These are phyloP conservation scores for Rhipidocladum racemiflorum DNA, from an alignment of 176 grass and related monocot species.

Conservation along the genomic window DNA sequence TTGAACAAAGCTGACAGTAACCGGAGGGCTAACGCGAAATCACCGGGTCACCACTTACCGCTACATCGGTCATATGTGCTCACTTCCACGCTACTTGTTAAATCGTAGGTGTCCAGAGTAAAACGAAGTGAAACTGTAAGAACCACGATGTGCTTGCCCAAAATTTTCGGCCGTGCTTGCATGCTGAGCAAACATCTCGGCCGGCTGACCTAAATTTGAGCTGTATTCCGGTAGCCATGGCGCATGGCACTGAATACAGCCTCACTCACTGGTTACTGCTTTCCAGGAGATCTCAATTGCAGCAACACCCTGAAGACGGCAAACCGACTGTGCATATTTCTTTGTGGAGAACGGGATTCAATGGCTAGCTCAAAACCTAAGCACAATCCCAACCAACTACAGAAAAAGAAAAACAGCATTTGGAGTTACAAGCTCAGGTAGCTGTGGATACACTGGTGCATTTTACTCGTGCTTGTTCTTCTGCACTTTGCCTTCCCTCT, in stretches of 20 bases:
- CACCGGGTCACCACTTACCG: no score
- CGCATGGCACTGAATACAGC: not conserved
- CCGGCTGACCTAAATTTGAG: not conserved
- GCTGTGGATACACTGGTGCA: not conserved
- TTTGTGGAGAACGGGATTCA: not conserved
- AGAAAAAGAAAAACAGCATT: not conserved
- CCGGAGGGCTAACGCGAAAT: no score
- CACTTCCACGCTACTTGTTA: no score
- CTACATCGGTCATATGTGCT: no score
- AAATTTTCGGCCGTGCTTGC: not conserved
- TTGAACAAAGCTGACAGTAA: no score
- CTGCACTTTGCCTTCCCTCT: not conserved
- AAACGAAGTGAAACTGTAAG: not conserved
- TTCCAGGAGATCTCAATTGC: not conserved
- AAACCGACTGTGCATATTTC: not conserved
- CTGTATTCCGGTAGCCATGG: not conserved
- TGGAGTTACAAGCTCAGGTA: not conserved
- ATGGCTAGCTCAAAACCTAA: not conserved
- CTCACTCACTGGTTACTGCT: not conserved
- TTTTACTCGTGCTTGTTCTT: conserved; percentile 23
- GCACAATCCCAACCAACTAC: not conserved
- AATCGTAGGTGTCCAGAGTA: no score
- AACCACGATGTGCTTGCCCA: not conserved
- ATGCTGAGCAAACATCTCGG: not conserved
- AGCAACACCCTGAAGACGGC: not conserved